Conservation (phyloP, 495 filamentous ascomycete species). For the Penicillium herquei region DNA sequence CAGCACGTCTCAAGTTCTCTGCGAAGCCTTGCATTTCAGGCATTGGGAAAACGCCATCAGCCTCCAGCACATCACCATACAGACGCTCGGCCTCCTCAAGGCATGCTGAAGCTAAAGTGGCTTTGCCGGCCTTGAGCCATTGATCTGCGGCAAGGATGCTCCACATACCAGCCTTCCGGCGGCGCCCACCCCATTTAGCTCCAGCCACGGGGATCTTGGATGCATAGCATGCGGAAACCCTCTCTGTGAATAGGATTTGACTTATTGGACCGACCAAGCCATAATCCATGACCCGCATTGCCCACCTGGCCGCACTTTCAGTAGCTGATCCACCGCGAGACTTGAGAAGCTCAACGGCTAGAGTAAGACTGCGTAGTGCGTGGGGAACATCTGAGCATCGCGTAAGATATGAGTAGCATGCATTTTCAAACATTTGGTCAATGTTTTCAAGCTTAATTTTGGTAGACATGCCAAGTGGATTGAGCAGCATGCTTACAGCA, state of each 20-base stretch:
- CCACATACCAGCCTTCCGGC: constrained; percentile 88
- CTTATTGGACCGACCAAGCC: constrained; percentile 70
- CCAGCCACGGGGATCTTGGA: constrained; percentile 63
- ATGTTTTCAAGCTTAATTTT: constrained; percentile 76
- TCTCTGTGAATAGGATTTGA: constrained; percentile 76
- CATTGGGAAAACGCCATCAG: constrained; percentile 55
- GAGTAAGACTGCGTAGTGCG: constrained; percentile 70
- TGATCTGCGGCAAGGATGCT: constrained; percentile 75
- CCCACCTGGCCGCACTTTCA: constrained; percentile 88
- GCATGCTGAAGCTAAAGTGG: constrained; percentile 65
- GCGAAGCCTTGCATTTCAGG: constrained; percentile 59
- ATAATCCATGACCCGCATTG: constrained; percentile 72
- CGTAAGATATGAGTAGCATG: constrained; percentile 87
- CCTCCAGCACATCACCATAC: constrained; percentile 60
- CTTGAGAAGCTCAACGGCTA: constrained; percentile 79
- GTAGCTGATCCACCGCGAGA: constrained; percentile 73
- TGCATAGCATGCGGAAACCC: constrained; percentile 79
- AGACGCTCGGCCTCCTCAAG: constrained; percentile 67
- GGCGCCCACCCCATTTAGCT: constrained; percentile 65
- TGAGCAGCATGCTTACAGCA: constrained; percentile 75
- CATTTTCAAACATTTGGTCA: constrained; percentile 81
- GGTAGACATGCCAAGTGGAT: constrained; percentile 63
- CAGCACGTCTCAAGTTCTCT: constrained; percentile 55
- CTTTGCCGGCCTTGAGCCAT: constrained; percentile 73
- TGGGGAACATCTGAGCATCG: constrained; percentile 73